A percentile compares a stretch with the other conserved stretches of the same genome.
Conservation (phyloP, 2,329 filamentous ascomycete genomes). For the Neospermospora avenae region DNA sequence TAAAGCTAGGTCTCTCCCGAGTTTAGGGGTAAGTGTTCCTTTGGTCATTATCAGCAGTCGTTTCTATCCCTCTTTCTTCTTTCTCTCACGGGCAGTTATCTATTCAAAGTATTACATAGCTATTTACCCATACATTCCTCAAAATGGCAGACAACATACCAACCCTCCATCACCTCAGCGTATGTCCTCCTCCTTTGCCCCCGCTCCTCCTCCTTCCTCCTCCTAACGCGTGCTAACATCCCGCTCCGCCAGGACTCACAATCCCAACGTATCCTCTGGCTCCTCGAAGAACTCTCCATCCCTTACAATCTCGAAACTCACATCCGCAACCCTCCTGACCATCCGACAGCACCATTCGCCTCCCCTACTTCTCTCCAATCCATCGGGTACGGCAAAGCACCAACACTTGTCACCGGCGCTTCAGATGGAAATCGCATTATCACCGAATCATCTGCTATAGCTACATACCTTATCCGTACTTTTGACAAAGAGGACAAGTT, state of each 20-base stretch:
- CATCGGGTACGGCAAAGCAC: conserved; percentile 82
- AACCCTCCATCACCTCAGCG: conserved; percentile 31
- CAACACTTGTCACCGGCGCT: conserved; percentile 51
- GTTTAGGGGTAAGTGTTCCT: neutral
- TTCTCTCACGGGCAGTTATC: neutral
- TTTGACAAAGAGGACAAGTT: conserved; percentile 35
- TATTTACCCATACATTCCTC: neutral
- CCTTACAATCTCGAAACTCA: conserved; percentile 79
- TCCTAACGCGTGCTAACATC: neutral
- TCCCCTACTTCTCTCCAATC: conserved; percentile 68
- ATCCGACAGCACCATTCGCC: conserved; percentile 38
- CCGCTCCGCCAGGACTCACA: conserved; percentile 55
- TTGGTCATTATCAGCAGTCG: neutral
- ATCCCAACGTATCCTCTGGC: conserved; percentile 64
- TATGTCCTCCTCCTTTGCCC: conserved; percentile 12
- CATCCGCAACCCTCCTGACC: conserved; percentile 51
- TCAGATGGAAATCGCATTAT: conserved; percentile 26
- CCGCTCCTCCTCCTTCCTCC: neutral
- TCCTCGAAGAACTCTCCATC: conserved; percentile 66
- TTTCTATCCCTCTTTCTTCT: neutral
- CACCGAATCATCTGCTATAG: conserved; percentile 34
- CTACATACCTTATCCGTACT: conserved; percentile 34
- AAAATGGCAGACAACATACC: conserved; percentile 22
- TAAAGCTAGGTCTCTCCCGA: neutral
- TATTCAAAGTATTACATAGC: neutral